A percentile compares a stretch with the other conserved stretches of the same genome.
Conservation (phyloP, 768 basidiomycete species). For the Tricholomella constricta region DNA sequence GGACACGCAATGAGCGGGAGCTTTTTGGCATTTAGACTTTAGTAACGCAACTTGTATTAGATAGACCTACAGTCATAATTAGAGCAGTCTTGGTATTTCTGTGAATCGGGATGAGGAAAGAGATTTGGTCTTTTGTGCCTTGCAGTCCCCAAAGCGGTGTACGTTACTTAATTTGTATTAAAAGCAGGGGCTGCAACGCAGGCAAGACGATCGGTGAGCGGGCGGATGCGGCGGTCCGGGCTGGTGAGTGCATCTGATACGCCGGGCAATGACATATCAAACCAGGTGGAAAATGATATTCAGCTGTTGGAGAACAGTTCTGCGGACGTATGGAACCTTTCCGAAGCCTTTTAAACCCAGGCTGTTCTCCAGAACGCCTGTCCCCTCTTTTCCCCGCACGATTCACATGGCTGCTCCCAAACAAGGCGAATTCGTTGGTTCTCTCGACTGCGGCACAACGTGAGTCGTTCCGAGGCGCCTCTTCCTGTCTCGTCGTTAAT, state of each 20-base stretch:
- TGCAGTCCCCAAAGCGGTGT: too few species aligned
- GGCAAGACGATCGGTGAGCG: background rate
- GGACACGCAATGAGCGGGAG: constrained; percentile 55
- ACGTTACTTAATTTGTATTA: too few species aligned
- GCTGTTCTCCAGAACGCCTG: constrained; percentile 1
- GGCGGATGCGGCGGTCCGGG: constrained; percentile 18
- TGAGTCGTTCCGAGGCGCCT: constrained; percentile 40
- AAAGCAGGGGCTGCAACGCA: too few species aligned
- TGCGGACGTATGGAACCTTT: constrained; percentile 9
- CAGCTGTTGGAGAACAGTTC: constrained; percentile 12
- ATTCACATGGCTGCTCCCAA: constrained; percentile 37
- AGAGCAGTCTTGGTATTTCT: background rate
- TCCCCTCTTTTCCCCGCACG: constrained; percentile 12
- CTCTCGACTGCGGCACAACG: constrained; percentile 96
- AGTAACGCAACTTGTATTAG: background rate
- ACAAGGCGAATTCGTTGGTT: constrained; percentile 85
- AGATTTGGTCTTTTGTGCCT: too few species aligned
- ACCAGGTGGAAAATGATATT: constrained; percentile 16
- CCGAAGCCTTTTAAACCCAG: constrained; percentile 11
- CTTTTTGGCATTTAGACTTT: constrained; percentile 37
- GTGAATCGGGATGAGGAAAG: background rate
- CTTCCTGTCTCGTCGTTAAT: background rate
- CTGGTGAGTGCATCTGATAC: constrained; percentile 5
- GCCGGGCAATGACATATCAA: constrained; percentile 4
- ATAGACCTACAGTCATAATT: too few species aligned